These are phyloP conservation scores for Acanthamoeba quina DNA, from an alignment of 208 protist genomes.

Conservation along the genomic window DNA sequence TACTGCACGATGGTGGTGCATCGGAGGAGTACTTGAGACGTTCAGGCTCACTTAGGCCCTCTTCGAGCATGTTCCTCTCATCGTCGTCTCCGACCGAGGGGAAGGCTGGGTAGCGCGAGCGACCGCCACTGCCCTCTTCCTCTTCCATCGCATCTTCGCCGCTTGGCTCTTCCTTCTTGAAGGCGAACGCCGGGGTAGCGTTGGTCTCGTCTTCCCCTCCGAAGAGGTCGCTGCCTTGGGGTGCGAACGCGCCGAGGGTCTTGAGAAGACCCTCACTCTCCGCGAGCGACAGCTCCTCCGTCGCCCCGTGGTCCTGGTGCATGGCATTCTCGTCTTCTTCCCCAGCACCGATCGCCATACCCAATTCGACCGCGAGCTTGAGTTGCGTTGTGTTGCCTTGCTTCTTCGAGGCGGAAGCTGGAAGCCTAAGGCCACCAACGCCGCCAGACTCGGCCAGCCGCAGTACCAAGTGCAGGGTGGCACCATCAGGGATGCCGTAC, in stretches of 20 bases:
- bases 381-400: background rate
- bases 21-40: background rate
- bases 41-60: background rate
- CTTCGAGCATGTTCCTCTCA: background rate
- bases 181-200: background rate
- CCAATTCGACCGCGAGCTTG: background rate
- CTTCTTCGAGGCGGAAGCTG: background rate
- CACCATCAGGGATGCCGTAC: background rate
- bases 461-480: background rate
- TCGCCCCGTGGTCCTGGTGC: background rate
- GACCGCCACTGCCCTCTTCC: background rate
- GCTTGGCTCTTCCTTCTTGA: background rate
- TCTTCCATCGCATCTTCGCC: conserved; percentile 1
- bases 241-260: background rate
- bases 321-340: background rate
- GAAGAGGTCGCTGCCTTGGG: background rate
- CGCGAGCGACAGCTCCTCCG: background rate
- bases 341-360: background rate
- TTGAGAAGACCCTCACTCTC: conserved; percentile 10
- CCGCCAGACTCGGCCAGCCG: background rate
- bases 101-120: background rate
- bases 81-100: background rate
- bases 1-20: background rate
- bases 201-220: background rate
- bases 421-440: background rate